phyloP scores from a whole-genome alignment of 164 flowering plant species.

The Magnolia kwangsiensis region DNA sequence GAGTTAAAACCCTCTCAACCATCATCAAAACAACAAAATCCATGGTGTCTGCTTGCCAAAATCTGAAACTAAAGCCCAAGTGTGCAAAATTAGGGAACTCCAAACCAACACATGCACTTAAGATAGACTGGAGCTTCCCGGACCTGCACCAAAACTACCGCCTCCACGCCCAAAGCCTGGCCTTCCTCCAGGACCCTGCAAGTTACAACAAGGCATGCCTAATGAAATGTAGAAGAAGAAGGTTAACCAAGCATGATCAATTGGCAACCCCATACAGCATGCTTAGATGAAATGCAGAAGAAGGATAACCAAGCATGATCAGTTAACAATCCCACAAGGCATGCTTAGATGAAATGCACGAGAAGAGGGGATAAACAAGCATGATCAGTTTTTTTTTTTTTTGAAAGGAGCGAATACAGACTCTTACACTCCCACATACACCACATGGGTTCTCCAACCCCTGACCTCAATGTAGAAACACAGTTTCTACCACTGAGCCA shows the following conservation, averaged over 20 bases:
- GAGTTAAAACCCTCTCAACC: neutral
- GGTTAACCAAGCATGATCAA: too few relatives aligned
- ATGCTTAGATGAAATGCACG: neutral
- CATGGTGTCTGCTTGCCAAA: neutral
- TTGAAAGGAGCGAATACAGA: neutral
- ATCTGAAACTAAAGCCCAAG: neutral
- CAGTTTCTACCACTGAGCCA: too few relatives aligned
- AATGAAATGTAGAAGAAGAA: too few relatives aligned
- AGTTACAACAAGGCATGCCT: neutral
- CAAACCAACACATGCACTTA: neutral
- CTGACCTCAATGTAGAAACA: too few relatives aligned
- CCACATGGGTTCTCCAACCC: too few relatives aligned
- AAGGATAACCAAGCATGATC: too few relatives aligned
- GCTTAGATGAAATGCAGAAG: too few relatives aligned
- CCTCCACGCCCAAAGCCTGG: slow-evolving; percentile 38
- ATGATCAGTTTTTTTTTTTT: too few relatives aligned
- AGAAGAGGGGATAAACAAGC: neutral
- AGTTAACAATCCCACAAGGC: neutral
- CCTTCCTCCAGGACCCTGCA: slow-evolving; percentile 34
- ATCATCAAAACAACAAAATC: neutral
- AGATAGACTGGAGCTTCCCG: slow-evolving; percentile 27
- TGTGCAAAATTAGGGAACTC: neutral
- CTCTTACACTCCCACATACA: too few relatives aligned
- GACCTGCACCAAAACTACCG: slow-evolving; percentile 33
- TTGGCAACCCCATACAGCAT: too few relatives aligned